A percentile compares a stretch with the other conserved stretches of the same genome.
phyloP scores from a whole-genome alignment of 352 stramenopile genomes.

The Elongisporangium prolatum region DNA sequence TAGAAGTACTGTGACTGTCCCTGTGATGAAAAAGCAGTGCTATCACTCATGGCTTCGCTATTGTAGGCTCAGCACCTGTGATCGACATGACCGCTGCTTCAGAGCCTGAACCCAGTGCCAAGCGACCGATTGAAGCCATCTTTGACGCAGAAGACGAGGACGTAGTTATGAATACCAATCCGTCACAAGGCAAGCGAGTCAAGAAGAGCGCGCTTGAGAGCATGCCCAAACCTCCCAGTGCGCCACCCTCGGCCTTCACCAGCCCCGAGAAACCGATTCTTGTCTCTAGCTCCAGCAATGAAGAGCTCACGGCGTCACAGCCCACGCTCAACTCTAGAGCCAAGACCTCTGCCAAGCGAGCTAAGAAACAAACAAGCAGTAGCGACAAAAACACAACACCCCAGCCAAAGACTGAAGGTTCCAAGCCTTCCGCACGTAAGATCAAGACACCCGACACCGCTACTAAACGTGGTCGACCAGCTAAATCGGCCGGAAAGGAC shows the following conservation, averaged over 20 bases:
- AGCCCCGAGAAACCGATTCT: conserved; percentile 24
- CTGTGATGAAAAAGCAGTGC: not conserved
- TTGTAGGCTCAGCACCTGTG: not conserved
- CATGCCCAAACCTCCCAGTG: not conserved
- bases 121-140: conserved; percentile 43
- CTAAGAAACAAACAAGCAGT: not conserved
- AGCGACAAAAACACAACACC: not conserved
- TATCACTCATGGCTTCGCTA: not conserved
- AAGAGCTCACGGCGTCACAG: not conserved
- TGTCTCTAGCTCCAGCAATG: not conserved
- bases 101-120: conserved; percentile 6
- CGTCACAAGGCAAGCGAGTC: not conserved
- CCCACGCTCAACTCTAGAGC: not conserved
- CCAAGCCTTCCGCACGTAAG: not conserved
- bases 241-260: conserved; percentile 4
- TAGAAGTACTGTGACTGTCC: conserved; percentile 23
- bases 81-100: not conserved
- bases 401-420: not conserved
- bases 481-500: not conserved
- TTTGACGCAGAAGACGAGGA: conserved; percentile 25
- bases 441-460: not conserved
- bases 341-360: not conserved
- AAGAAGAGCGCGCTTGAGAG: not conserved
- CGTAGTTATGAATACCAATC: conserved; percentile 13
- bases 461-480: not conserved